Base-by-base conservation (phyloP, 257 asterid species). In the Rubia yunnanensis region DNA sequence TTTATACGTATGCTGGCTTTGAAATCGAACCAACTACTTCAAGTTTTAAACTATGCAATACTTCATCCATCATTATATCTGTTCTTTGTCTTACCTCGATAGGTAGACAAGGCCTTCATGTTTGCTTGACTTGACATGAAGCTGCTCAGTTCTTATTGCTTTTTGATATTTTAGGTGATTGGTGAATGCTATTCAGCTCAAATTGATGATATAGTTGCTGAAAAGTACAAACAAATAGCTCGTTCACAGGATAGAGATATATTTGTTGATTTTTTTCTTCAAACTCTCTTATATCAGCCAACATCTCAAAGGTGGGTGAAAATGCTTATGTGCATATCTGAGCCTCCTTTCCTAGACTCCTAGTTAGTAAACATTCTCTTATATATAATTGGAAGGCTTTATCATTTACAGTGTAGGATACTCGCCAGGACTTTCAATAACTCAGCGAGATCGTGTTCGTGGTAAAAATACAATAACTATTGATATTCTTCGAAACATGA, bases 251-350 rank as follows among this genome's bases (percentile, higher is more conserved):
- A 86, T 70, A 77, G 70, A 39, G 83, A 83, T 71, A 84, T 82
- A 78, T 84, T 92, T 79, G 85, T 88, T 64, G 99, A 92, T 48
- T 92, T 86, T 83, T 82, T 94, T 81, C 97, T 92, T 73, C 95
- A 84, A 48, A 82, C 81, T 72, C 79, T 89, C 78, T 77, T 92
- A 72, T 92, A 86, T 76, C 99, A 89, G 76, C 88, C 90, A 69
- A 69, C 85, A 64, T 65, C 94, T 73, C 88, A 82, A 75, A 84
- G 97, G 99, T 92, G 71, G 64, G 83, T 60, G 46, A 52, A 50
- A 67, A 28, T 28, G 54, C 28, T 59, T 70, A 10, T 30, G 23
- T 66, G 30, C 35, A 66, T 59, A 56, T 56, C 60, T 32, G 23
- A 26, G 35, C 34, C 41, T 48, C 27, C 34, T 57, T 53, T 27